Base-by-base conservation (phyloP, 2,329 filamentous ascomycete species). In the Dothidotthia symphoricarpi region DNA sequence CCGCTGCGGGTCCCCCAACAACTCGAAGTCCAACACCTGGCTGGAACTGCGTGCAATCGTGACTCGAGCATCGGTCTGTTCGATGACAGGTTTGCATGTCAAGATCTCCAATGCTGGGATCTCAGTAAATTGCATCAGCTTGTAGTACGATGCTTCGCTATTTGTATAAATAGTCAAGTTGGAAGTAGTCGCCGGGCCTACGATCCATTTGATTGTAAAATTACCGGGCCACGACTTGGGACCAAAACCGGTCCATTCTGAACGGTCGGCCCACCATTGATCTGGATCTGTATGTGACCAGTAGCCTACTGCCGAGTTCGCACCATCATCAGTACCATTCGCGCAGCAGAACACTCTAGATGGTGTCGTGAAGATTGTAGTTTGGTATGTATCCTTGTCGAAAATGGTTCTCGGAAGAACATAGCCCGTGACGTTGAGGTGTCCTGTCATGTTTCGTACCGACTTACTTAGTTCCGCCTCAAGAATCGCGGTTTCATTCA, bases 61-160 rank as follows among this genome's bases (percentile, higher is more conserved):
- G 10, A 55, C 29, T 1, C 40, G 29, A 5, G 49, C 45, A 17
- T 39, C 28, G 3, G 37, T 31, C 12, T 28, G 43, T 26, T 49
- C 50, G 16, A 47, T 47, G 16, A 47, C 26, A 3, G 50, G 50
- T 28, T 39, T 44, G 26, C 50, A 51, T 13, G 34, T 38, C 9
- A 48, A 12, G 10, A 42, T 42, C 27, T 48, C 36, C 12, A 49
- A 36, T 2, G 26, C 29, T 15, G 51, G 51, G 1, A 38, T 32
- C 10, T 32, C 42, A 13, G 16, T 31, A 12, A 34, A 49, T 27
- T 29, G 32, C 39, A 28, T 39, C 3, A 36, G 8, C 11, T 17
- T 22, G 16, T 31, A 14, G 16, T 24, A 10, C 10, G 28, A 13
- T 9, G 14, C 14, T 6, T 8, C 14, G 16, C 24, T 24, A 16